Evolutionary conservation across 2,329 filamentous ascomycete genomes (phyloP).

Genomic region (Nemania diffusa): DNA sequence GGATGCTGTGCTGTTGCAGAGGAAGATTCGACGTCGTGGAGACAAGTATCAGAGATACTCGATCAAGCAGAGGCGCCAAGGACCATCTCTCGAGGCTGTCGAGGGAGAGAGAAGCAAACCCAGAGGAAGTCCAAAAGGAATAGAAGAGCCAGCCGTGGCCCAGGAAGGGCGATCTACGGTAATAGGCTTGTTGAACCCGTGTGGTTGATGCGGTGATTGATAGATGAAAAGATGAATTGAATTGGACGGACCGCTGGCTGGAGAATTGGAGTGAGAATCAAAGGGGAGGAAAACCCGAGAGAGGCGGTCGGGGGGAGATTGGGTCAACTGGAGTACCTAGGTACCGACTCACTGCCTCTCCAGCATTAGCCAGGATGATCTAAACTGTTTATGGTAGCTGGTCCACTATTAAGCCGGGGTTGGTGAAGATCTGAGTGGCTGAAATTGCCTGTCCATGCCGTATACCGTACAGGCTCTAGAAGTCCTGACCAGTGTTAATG

Average conservation of each 20-base stretch:
- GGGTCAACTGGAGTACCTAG: slow-evolving; percentile 27
- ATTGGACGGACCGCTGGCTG: slow-evolving; percentile 39
- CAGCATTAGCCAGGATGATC: slow-evolving; percentile 10
- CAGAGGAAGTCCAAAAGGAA: slow-evolving; percentile 28
- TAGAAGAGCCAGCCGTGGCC: slow-evolving; percentile 45
- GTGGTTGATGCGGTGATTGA: slow-evolving; percentile 33
- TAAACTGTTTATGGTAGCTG: slow-evolving; percentile 24
- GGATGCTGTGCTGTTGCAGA: slow-evolving; percentile 25
- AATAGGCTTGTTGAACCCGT: slow-evolving; percentile 27
- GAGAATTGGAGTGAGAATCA: slow-evolving; percentile 45
- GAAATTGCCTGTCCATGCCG: not conserved
- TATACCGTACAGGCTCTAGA: not conserved
- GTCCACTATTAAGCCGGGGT: slow-evolving; percentile 18
- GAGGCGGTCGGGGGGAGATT: slow-evolving; percentile 46
- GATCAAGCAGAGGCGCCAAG: slow-evolving; percentile 39
- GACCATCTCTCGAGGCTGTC: slow-evolving; percentile 44
- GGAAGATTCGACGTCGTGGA: slow-evolving; percentile 25
- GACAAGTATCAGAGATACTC: slow-evolving; percentile 48
- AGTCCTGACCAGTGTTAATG: slow-evolving; percentile 24
- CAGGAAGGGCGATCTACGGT: slow-evolving; percentile 36
- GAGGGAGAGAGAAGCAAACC: slow-evolving; percentile 38
- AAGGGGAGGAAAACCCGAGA: slow-evolving; percentile 47
- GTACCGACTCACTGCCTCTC: slow-evolving; percentile 18
- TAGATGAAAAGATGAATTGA: slow-evolving; percentile 40
- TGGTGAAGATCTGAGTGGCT: slow-evolving; percentile 24